Evolutionary conservation across 208 protist species (phyloP), one percentile per base, ranked within the genome.

Genomic region (Angomonas deanei): DNA sequence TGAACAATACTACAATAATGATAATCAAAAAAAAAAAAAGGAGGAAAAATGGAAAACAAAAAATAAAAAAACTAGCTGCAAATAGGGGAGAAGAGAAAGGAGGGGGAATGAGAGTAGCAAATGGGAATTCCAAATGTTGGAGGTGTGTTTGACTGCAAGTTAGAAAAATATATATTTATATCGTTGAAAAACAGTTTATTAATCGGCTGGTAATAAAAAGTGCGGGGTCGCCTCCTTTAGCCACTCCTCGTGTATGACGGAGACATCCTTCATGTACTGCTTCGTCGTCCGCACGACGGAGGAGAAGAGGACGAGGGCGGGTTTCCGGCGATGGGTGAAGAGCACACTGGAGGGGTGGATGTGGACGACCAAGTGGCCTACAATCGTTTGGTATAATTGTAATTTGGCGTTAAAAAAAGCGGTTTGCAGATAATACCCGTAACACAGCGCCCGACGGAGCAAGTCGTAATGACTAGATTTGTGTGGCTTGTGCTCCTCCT

Each of bases 261-360:
- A 86, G 3, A 96, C 78, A 60, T 94, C 86, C 61, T 93, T 92
- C 84, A 97, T 94, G 75, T 93, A 97, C 31, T 80, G 76, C 66
- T 92, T 93, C 19, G 82, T 94, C 5, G 91, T 97, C 26, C 80
- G 82, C 21, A 97, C 86, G 8, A 97, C 82, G 52, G 75, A 92
- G 73, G 91, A 87, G 66, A 93, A 97, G 10, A 97, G 52, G 0
- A 97, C 86, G 3, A 97, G 55, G 23, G 88, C 75, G 0, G 91
- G 86, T 50, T 93, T 93, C 56, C 74, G 81, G 33, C 91, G 83
- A 36, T 84, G 76, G 0, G 76, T 70, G 58, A 97, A 97, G 38
- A 97, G 77, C 4, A 92, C 84, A 56, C 86, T 93, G 21, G 86
- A 92, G 0, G 91, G 91, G 61, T 97, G 91, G 15, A 97, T 70